A percentile compares a stretch with the other conserved stretches of the same genome.
Conservation (phyloP, 2,329 filamentous ascomycete genomes). For the Colletotrichum ledebouriae region DNA sequence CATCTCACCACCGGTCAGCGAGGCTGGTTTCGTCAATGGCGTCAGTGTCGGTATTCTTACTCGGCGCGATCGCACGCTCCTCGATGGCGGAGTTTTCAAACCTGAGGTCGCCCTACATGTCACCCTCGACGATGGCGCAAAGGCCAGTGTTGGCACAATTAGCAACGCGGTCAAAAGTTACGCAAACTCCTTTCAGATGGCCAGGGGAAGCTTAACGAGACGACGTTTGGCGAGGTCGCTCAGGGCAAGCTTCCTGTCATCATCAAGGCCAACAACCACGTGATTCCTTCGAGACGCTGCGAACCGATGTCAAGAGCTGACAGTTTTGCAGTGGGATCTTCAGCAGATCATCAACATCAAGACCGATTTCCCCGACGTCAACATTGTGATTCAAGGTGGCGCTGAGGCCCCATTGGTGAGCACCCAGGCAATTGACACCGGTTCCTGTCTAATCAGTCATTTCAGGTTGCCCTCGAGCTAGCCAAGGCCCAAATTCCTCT, state of each 20-base stretch:
- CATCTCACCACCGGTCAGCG: conserved; percentile 54
- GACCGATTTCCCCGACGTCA: conserved; percentile 50
- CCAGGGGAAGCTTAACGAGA: conserved; percentile 50
- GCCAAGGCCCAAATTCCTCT: conserved; percentile 56
- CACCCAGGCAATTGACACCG: background rate
- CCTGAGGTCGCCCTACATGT: conserved; percentile 60
- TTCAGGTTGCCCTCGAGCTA: conserved; percentile 54
- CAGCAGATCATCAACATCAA: conserved; percentile 56
- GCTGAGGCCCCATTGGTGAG: conserved; percentile 54
- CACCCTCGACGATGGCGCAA: conserved; percentile 52
- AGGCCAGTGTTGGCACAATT: conserved; percentile 46
- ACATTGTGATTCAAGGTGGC: conserved; percentile 56
- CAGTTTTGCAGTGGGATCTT: conserved; percentile 53
- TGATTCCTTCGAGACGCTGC: conserved; percentile 7
- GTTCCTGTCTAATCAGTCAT: background rate
- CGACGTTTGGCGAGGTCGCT: conserved; percentile 53
- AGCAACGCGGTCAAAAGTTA: conserved; percentile 50
- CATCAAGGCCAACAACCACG: conserved; percentile 50
- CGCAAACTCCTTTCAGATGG: conserved; percentile 54
- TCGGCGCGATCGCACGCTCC: conserved; percentile 52
- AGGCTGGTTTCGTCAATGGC: conserved; percentile 52
- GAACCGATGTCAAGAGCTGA: conserved; percentile 19
- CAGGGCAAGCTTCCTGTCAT: conserved; percentile 56
- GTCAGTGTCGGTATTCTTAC: conserved; percentile 59
- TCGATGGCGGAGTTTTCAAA: conserved; percentile 57